Evolutionary conservation across 1,139 yeast genomes (phyloP), one percentile per base, ranked within the genome.

Genomic region (Kurtzmaniella quercitrusa): DNA sequence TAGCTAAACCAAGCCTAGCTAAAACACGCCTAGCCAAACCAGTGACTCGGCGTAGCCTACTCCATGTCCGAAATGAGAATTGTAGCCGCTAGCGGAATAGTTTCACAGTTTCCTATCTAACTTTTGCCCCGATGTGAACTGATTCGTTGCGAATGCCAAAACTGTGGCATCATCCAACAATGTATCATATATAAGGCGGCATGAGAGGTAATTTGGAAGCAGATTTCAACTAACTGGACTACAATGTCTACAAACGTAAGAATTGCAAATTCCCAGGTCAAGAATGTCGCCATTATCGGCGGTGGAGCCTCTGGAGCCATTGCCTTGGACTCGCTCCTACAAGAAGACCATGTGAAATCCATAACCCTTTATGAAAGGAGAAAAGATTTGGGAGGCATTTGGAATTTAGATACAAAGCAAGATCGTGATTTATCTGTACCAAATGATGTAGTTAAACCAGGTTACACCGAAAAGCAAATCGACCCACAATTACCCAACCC

Each of bases 281-380:
- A 59, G 41, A 57, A 65, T 2, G 56, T 74, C 11, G 81, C 79
- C 9, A 63, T 76, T 33, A 72, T 76, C 16, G 81, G 81, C 1
- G 80, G 77, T 17, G 81, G 81, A 1, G 79, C 81, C 3, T 69
- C 77, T 1, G 80, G 80, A 3, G 74, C 77, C 11, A 63, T 74
- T 29, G 60, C 68, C 0, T 57, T 74, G 12, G 77, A 74, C 45
- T 50, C 67, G 3, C 51, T 75, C 7, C 49, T 69, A 2, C 59
- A 66, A 39, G 74, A 73, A 41, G 44, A 50, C 6, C 44, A 45
- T n/a, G 52, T 62, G 37, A 46, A 46, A 15, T 45, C 49, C 11
- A 55, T 66, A 19, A 62, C 62, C 2, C 39, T 66, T 1, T 65
- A 55, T 48, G 72, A 66, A 43, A 52, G 72, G 45, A 56, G 68